These are phyloP conservation scores for Chionographis japonica DNA, from an alignment of 106 monocot species.

Conservation along the genomic window DNA sequence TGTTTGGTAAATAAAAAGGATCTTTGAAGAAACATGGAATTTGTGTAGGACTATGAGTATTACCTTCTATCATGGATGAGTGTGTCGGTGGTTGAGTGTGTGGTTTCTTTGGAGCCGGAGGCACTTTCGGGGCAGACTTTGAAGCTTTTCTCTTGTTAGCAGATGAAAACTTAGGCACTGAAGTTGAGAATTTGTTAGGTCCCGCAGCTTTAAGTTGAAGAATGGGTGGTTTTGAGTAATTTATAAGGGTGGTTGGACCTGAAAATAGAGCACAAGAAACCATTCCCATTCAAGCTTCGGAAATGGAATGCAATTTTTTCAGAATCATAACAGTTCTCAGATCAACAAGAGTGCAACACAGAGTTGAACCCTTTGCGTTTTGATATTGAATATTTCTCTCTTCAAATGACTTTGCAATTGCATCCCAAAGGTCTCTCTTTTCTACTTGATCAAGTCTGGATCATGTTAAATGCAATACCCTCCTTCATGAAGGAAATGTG, in stretches of 20 bases:
- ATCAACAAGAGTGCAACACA: neutral
- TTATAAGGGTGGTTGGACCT: constrained; percentile 21
- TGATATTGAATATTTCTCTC: too few species aligned
- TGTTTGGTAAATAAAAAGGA: neutral
- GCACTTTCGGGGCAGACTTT: constrained; percentile 14
- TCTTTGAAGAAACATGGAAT: neutral
- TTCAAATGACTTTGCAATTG: too few species aligned
- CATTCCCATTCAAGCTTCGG: too few species aligned
- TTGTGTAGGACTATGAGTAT: neutral
- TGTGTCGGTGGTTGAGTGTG: constrained; percentile 10
- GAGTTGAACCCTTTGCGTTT: too few species aligned
- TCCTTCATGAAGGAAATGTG: too few species aligned
- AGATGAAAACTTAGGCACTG: constrained; percentile 9
- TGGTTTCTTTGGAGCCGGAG: constrained; percentile 43
- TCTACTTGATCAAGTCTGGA: too few species aligned
- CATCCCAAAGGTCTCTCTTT: too few species aligned
- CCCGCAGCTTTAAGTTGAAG: constrained; percentile 16
- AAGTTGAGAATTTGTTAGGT: constrained; percentile 17
- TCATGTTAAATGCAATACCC: too few species aligned
- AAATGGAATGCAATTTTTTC: too few species aligned
- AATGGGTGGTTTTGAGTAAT: constrained; percentile 5
- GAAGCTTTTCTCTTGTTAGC: constrained; percentile 54
- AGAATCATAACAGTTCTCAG: neutral
- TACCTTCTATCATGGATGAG: constrained; percentile 17
- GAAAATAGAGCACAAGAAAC: neutral